A percentile compares a stretch with the other conserved stretches of the same genome.
These are phyloP conservation scores for Alternaria burnsii DNA, from an alignment of 2,329 filamentous ascomycete species.

Conservation along the genomic window DNA sequence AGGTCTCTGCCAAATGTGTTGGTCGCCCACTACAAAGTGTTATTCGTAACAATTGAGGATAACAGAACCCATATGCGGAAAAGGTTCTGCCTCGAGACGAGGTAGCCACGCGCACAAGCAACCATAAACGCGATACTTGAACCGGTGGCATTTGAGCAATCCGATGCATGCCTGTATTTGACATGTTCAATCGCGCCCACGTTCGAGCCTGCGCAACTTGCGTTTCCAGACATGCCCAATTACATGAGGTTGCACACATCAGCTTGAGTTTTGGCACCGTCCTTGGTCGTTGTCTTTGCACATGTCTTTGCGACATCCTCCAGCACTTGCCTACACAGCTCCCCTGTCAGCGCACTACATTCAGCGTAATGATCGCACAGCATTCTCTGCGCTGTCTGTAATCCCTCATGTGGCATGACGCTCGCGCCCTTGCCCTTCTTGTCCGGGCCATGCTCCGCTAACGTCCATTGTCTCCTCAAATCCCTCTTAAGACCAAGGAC, in stretches of 20 bases:
- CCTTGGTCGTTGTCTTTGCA: conserved; percentile 65
- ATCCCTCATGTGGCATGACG: conserved; percentile 62
- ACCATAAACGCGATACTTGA: background rate
- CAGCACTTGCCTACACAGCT: conserved; percentile 66
- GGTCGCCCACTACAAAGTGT: background rate
- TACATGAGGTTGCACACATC: conserved; percentile 29
- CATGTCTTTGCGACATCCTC: conserved; percentile 68
- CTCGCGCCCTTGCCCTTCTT: conserved; percentile 46
- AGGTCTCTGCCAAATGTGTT: no score
- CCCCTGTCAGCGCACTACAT: conserved; percentile 68
- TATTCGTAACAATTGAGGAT: background rate
- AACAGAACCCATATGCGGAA: background rate
- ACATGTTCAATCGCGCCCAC: background rate
- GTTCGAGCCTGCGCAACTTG: background rate
- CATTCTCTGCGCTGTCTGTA: conserved; percentile 65
- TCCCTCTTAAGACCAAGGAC: conserved; percentile 68
- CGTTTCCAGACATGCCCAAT: background rate
- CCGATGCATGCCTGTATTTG: background rate
- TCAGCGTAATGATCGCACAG: conserved; percentile 70
- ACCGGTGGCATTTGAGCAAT: background rate
- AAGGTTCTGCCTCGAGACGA: background rate
- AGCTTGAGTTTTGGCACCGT: conserved; percentile 59
- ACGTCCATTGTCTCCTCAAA: conserved; percentile 56
- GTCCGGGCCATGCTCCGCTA: conserved; percentile 48
- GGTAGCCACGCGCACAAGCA: background rate